Conservation (phyloP, 176 grass and related monocot species). For the Zoysia japonica region DNA sequence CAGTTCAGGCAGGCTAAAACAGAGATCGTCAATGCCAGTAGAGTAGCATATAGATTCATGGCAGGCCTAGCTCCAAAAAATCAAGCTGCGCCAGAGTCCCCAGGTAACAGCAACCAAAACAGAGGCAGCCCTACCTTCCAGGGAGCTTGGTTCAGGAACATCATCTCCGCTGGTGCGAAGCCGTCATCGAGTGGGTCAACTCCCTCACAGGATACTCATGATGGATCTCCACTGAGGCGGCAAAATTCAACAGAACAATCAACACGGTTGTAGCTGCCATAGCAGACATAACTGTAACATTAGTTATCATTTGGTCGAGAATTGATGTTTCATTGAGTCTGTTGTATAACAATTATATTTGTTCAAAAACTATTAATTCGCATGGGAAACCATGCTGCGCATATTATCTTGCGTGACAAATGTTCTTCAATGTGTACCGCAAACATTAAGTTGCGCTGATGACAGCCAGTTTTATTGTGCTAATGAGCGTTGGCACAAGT, state of each 20-base stretch:
- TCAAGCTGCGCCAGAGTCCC: conserved; percentile 52
- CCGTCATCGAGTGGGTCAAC: conserved; percentile 64
- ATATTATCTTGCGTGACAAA: conserved; percentile 21
- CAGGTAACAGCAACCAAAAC: conserved; percentile 60
- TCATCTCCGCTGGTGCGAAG: conserved; percentile 65
- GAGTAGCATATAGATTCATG: conserved; percentile 97
- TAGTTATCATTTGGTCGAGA: no score
- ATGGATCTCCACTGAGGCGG: conserved; percentile 30
- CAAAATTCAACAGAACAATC: conserved; percentile 53
- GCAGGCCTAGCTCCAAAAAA: conserved; percentile 76
- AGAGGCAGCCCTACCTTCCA: conserved; percentile 59
- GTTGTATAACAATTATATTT: conserved; percentile 53
- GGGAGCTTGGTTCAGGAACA: conserved; percentile 83
- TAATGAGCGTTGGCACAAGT: background rate
- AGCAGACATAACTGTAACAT: conserved; percentile 10
- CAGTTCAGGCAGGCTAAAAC: conserved; percentile 97
- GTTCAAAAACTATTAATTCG: conserved; percentile 36
- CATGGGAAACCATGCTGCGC: conserved; percentile 8
- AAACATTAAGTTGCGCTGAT: background rate
- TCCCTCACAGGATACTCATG: conserved; percentile 40
- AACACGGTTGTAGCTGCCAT: conserved; percentile 31
- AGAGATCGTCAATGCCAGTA: conserved; percentile 91
- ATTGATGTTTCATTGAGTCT: conserved; percentile 36
- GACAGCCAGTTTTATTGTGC: background rate
- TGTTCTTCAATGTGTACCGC: background rate